phyloP scores from a whole-genome alignment of 345 rosid species.

The Syzygium aqueum region DNA sequence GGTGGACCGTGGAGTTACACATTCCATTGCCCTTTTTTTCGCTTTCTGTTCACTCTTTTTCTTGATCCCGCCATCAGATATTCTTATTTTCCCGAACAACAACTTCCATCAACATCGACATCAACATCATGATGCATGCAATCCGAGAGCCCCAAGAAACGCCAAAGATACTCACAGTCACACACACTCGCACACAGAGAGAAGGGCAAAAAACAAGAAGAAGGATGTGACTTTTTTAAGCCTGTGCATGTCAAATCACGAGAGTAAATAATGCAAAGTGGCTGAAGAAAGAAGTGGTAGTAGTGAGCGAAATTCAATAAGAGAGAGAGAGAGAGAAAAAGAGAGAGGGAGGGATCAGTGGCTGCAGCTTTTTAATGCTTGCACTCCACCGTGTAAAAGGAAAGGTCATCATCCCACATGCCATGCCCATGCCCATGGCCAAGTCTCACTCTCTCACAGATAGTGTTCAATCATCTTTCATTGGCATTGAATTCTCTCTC shows the following conservation, averaged over 20 bases:
- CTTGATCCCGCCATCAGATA: background rate
- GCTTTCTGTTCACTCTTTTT: background rate
- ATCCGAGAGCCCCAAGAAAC: background rate
- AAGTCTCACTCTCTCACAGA: background rate
- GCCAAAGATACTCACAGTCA: background rate
- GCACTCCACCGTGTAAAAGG: conserved; percentile 27
- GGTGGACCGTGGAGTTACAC: background rate
- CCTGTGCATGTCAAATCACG: conserved; percentile 1
- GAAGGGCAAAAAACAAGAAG: background rate
- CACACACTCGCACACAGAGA: background rate
- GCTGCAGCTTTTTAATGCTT: conserved; percentile 36
- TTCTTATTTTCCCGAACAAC: background rate
- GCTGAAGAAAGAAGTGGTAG: background rate
- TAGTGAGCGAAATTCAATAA: conserved; percentile 7
- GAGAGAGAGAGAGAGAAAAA: background rate
- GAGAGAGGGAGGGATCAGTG: background rate
- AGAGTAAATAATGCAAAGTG: background rate
- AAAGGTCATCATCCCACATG: conserved; percentile 6
- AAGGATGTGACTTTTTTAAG: background rate
- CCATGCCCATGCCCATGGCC: background rate
- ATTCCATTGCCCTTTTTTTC: background rate
- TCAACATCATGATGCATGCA: background rate
- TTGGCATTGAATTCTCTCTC: background rate
- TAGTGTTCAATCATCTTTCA: background rate
- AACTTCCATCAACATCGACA: background rate